Evolutionary conservation across 164 flowering plant species (phyloP).

Genomic region (Vitis vinifera): DNA sequence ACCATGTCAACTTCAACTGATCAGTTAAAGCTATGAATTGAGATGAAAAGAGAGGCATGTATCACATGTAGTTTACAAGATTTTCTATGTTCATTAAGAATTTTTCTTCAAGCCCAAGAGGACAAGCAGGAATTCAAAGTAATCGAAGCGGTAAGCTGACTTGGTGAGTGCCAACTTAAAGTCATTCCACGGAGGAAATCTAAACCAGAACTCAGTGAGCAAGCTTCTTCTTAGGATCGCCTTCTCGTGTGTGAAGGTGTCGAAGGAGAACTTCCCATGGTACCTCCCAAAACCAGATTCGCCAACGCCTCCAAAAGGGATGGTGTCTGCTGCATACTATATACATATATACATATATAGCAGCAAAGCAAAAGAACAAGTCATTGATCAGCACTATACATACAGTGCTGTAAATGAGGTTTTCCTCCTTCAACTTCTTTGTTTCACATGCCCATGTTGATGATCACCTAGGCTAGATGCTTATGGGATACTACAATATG

Average conservation of each 20-base stretch:
- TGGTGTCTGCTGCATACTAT: constrained; percentile 33
- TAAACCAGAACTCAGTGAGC: constrained; percentile 37
- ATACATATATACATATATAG: not conserved
- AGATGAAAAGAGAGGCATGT: too few relatives aligned
- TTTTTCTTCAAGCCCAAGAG: constrained; percentile 33
- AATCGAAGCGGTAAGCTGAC: constrained; percentile 20
- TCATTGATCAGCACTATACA: too few relatives aligned
- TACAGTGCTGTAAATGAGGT: too few relatives aligned
- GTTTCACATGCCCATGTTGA: too few relatives aligned
- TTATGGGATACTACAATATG: too few relatives aligned
- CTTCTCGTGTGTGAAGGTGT: constrained; percentile 40
- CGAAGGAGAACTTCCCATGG: constrained; percentile 52
- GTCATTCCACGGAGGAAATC: constrained; percentile 47
- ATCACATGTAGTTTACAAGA: too few relatives aligned
- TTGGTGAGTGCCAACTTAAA: constrained; percentile 29
- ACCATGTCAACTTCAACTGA: too few relatives aligned
- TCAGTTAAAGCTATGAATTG: too few relatives aligned
- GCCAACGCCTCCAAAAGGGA: constrained; percentile 51
- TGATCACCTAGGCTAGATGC: too few relatives aligned
- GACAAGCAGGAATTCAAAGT: constrained; percentile 29
- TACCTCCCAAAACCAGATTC: constrained; percentile 47
- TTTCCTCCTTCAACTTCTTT: too few relatives aligned
- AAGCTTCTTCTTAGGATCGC: constrained; percentile 26
- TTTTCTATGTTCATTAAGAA: too few relatives aligned
- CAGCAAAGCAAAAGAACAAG: not conserved